A percentile compares a stretch with the other conserved stretches of the same genome.
These are phyloP conservation scores for Fusarium sp. DNA, from an alignment of 2,329 filamentous ascomycete genomes.

Conservation along the genomic window DNA sequence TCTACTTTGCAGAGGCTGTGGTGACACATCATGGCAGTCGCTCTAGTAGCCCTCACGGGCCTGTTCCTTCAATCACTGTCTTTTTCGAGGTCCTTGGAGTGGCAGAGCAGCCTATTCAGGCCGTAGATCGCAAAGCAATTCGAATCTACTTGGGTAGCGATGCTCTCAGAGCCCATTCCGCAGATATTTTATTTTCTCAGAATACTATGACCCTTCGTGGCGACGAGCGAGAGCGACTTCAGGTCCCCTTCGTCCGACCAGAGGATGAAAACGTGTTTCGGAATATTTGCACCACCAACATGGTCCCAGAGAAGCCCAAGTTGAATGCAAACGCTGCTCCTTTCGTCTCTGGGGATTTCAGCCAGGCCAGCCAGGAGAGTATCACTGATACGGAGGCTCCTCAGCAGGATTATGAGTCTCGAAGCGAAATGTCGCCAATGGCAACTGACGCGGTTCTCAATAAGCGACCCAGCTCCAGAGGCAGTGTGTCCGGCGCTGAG, in stretches of 20 bases:
- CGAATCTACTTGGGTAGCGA: constrained; percentile 93
- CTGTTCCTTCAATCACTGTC: constrained; percentile 80
- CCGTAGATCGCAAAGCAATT: constrained; percentile 66
- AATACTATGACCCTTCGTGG: constrained; percentile 90
- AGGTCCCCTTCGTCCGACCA: constrained; percentile 90
- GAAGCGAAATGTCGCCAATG: constrained; percentile 48
- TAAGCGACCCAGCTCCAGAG: constrained; percentile 48
- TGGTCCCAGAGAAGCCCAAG: constrained; percentile 64
- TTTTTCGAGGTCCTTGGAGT: constrained; percentile 78
- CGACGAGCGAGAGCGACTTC: constrained; percentile 85
- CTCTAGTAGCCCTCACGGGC: constrained; percentile 72
- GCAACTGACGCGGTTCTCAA: constrained; percentile 47
- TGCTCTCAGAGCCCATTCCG: constrained; percentile 83
- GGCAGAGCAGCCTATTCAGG: constrained; percentile 53
- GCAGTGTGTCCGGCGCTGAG: constrained; percentile 53
- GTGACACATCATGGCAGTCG: constrained; percentile 79
- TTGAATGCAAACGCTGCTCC: constrained; percentile 63
- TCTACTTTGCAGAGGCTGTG: constrained; percentile 92
- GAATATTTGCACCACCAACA: constrained; percentile 71
- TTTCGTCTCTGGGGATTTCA: constrained; percentile 51
- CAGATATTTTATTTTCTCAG: constrained; percentile 90
- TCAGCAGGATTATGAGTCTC: constrained; percentile 41
- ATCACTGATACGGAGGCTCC: constrained; percentile 20
- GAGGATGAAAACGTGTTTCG: constrained; percentile 87
- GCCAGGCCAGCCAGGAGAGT: constrained; percentile 32